Percentiles rank a stretch among this genome's conserved stretches.
Evolutionary conservation across 768 basidiomycete genomes (phyloP).

Genomic region (Lactarius deliciosus): DNA sequence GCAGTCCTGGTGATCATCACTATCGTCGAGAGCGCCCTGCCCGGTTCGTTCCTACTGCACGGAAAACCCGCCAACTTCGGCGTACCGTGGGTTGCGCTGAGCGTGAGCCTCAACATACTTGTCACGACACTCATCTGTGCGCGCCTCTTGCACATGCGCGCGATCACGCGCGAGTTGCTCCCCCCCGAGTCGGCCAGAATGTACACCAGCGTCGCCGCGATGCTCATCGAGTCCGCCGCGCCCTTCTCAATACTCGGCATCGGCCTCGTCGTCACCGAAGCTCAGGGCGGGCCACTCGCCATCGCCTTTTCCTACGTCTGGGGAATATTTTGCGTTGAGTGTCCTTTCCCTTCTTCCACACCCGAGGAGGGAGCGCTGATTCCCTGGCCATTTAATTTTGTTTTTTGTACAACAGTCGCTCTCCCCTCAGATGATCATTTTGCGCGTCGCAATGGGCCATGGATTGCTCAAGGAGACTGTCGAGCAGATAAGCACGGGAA

Average conservation of each 20-base stretch:
- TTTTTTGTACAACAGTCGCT: slow-evolving; percentile 34
- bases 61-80: slow-evolving; percentile 42
- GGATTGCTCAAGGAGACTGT: slow-evolving; percentile 37
- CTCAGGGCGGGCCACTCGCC: slow-evolving; percentile 36
- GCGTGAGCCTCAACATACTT: slow-evolving; percentile 44
- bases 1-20: slow-evolving; percentile 44
- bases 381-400: no score
- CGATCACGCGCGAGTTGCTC: slow-evolving; percentile 34
- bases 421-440: slow-evolving; percentile 37
- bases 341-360: neutral
- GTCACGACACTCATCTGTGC: slow-evolving; percentile 42
- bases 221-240: slow-evolving; percentile 44
- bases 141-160: slow-evolving; percentile 40
- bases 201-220: slow-evolving; percentile 41
- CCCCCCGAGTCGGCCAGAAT: slow-evolving; percentile 36
- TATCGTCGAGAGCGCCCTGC: slow-evolving; percentile 41
- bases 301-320: slow-evolving; percentile 44
- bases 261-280: slow-evolving; percentile 43
- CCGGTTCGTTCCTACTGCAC: slow-evolving; percentile 43
- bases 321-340: slow-evolving; percentile 44
- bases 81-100: slow-evolving; percentile 42
- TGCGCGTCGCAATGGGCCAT: slow-evolving; percentile 37
- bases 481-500: slow-evolving; percentile 9
- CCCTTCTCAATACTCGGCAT: slow-evolving; percentile 42
- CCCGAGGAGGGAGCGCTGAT: neutral